A percentile compares a stretch with the other conserved stretches of the same genome.
These are phyloP conservation scores for Aureobasidium sp. DNA, from an alignment of 2,329 filamentous ascomycete species.

Conservation along the genomic window DNA sequence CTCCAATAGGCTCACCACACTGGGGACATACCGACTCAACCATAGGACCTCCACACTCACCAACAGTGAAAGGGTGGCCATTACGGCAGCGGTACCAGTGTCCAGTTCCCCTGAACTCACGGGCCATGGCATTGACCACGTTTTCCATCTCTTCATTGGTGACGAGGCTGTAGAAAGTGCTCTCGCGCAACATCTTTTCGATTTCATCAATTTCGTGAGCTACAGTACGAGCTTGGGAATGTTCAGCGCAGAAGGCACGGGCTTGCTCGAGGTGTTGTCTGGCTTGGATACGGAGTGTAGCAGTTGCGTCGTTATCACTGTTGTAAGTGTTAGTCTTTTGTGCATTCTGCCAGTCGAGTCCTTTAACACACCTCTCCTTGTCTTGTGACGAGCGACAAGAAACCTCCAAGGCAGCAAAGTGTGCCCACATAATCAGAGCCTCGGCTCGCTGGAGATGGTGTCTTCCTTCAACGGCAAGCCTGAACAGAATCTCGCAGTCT, in stretches of 20 bases:
- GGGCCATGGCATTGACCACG: conserved; percentile 55
- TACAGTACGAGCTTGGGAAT: conserved; percentile 39
- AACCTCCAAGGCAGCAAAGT: conserved; percentile 52
- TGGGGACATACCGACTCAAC: conserved; percentile 62
- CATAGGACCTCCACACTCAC: conserved; percentile 57
- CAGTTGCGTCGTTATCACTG: background rate
- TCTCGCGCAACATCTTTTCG: conserved; percentile 51
- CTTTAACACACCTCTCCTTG: background rate
- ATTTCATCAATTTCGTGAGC: conserved; percentile 52
- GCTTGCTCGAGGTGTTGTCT: conserved; percentile 31
- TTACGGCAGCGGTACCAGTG: conserved; percentile 70
- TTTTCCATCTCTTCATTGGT: conserved; percentile 54
- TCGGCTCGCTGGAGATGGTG: conserved; percentile 54
- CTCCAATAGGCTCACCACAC: conserved; percentile 65
- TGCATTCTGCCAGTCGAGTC: too few species aligned
- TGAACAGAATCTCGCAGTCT: conserved; percentile 48
- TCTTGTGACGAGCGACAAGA: background rate
- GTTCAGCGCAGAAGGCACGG: conserved; percentile 31
- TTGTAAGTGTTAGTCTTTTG: background rate
- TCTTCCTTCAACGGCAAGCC: conserved; percentile 38
- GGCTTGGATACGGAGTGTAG: conserved; percentile 24
- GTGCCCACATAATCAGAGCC: conserved; percentile 56
- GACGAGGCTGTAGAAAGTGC: conserved; percentile 52
- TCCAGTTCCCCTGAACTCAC: conserved; percentile 49
- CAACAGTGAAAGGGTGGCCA: conserved; percentile 54